Evolutionary conservation across 345 rosid genomes (phyloP).

Genomic region (Passiflora organensis): DNA sequence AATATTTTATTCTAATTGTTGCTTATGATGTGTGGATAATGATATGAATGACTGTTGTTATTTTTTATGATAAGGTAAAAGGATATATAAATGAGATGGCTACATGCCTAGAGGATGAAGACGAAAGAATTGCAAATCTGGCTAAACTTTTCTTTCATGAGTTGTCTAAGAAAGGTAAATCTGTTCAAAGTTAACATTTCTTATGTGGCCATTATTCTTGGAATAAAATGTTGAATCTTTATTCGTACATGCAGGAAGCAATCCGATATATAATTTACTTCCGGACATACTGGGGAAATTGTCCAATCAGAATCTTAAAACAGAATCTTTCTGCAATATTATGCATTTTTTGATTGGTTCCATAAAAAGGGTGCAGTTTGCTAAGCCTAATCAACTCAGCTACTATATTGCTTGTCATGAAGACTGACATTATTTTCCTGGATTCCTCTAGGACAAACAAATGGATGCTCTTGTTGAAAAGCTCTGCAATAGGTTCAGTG

Average conservation of each 20-base stretch:
- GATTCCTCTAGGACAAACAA: conserved; percentile 72
- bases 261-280: conserved; percentile 90
- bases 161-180: conserved; percentile 87
- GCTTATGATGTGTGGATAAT: conserved; percentile 6
- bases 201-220: conserved; percentile 3
- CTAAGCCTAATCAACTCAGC: conserved; percentile 15
- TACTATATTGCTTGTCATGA: conserved; percentile 1
- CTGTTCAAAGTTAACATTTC: background rate
- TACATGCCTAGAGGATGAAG: conserved; percentile 70
- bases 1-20: conserved; percentile 23
- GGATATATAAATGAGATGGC: conserved; percentile 96
- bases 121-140: conserved; percentile 82
- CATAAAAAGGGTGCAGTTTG: conserved; percentile 69
- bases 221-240: conserved; percentile 18
- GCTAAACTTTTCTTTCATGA: conserved; percentile 91
- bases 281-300: conserved; percentile 90
- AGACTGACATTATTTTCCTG: conserved; percentile 8
- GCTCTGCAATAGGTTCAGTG: conserved; percentile 93
- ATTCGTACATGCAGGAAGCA: conserved; percentile 60
- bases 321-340: conserved; percentile 76
- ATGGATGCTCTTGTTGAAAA: conserved; percentile 98
- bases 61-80: conserved; percentile 54
- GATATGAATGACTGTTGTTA: too few species aligned
- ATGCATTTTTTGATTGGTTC: conserved; percentile 97
- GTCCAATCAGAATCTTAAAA: conserved; percentile 65